Evolutionary conservation across 2,329 filamentous ascomycete species (phyloP), one percentile per base, ranked within the genome.

Genomic region (Cladosporium phlei): DNA sequence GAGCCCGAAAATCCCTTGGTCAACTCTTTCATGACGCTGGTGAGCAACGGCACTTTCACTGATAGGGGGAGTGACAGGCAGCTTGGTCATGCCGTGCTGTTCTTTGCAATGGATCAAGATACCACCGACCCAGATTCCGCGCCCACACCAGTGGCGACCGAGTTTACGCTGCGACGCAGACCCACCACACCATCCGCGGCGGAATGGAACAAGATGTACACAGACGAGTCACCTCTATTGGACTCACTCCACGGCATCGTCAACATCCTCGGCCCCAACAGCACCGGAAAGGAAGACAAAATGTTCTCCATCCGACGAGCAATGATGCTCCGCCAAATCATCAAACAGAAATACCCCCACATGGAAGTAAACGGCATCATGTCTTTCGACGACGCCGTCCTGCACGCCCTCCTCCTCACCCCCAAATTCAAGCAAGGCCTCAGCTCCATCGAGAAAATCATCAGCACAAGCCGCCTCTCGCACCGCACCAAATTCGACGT

Each of bases 371-470:
- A 62, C 34, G 52, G 53, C 38, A 52, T 30, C n/a, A 57, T 65
- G 34, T 58, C 58, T 21, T 55, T 65, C 44, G 62, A 65, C 47
- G 63, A 65, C 38, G 59, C 57, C 20, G 63, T 65, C 12, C 51
- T 65, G 2, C 59, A 64, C 38, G 60, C 62, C 21, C 46, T 65
- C 5, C 54, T 65, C 3, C 53, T 65, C 6, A 62, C 64, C 1
- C 62, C 63, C 9, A 52, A 52, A 4, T 65, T 59, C 53, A 62
- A 61, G 43, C 61, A 65, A 43, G 63, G 63, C 25, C 49, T 64
- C 6, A 53, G 59, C 7, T 64, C 61, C 7, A 55, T 65, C 2
- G 57, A 61, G 44, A 63, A 61, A 50, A 64, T 65, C 39, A 52
- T 65, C 37, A 60, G 61, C 55, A 64, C 61, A 2, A 59, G 55